Evolutionary conservation across 1,284 basidiomycete species (phyloP), one percentile per base, ranked within the genome.

Genomic region (Schizophyllum commune): DNA sequence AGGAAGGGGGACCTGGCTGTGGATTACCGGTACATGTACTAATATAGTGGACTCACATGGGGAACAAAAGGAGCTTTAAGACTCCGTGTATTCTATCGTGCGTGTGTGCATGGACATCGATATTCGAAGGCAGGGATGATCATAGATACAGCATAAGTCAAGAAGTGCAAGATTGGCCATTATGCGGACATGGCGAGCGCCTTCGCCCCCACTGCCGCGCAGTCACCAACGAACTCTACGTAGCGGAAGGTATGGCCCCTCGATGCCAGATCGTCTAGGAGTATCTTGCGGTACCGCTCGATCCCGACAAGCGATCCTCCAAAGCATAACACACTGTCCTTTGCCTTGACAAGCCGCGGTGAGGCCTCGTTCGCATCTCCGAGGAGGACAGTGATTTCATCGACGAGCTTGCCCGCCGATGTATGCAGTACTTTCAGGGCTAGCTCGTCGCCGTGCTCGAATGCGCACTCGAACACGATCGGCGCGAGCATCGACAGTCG

Each of bases 221-320:
- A 83, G 71, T 91, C 87, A 39, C 83, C 78, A 15, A 92, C 79
- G 67, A 83, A 83, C 63, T 84, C 81, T 58, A 88, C 81, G 64
- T 83, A 77, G 57, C 76, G 77, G 73, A 92, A 89, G 0, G 79
- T 72, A 67, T 86, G 83, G 1, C 88, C 88, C 58, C 74, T 74
- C 64, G 75, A 69, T 60, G 71, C 76, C 22, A 92, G 77, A 39
- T 81, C 79, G 11, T 83, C 82, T 51, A 89, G 68, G 2, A 92
- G 73, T 65, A 91, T 68, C 20, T 79, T 74, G 55, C 86, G 76
- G 63, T 91, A 91, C 39, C 68, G 70, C 58, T 79, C 77, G 1
- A 89, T 71, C 0, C 85, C 83, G 1, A 83, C 83, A 62, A 90
- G 69, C n/a, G 87, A 89, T 3, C 89, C 89, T 8, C 89, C 89